Evolutionary conservation across 148 eudicot genomes (phyloP), one percentile per base, ranked within the genome.

Genomic region (Agrostemma githago): DNA sequence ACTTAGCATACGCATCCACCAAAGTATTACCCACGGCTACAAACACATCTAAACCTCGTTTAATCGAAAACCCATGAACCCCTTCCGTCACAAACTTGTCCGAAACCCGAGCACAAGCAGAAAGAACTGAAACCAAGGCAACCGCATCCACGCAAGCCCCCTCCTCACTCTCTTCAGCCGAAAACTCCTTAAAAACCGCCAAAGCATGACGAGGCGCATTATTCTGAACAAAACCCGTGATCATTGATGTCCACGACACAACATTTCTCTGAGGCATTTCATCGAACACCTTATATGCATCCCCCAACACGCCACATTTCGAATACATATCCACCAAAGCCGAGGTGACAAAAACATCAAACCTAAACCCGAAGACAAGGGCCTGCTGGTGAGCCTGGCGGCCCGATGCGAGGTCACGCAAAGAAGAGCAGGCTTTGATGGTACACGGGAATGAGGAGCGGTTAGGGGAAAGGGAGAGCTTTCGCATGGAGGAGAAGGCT

Each of bases 1-100:
- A 88, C 85, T 85, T 90, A 5, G 92, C 89, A 79, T 90, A 90
- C 0, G 92, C 86, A 79, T 90, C 96, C 39, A 90, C 81, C 84
- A 90, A 85, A 16, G 90, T 82, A 77, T 90, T 90, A 71, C 85
- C 84, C 2, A 84, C 86, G 0, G 84, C 81, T 70, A 82, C 43
- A 78, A 60, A 77, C 77, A 56, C 86, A 3, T 84, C 83, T 48
- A 87, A 84, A 2, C 89, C 90, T 60, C 81, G 66, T 44, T 88
- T 90, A 1, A 88, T 73, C 11, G 80, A 79, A 73, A 86, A 76
- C 41, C 89, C 86, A 74, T 90, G 92, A 77, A 90, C 82, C 71
- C 82, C 92, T 72, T 79, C 82, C 2, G 89, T 85, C 34, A 80
- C 41, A 58, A 62, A 46, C 86, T 66, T 83, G 21, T 78, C 75